Base-by-base conservation (phyloP, 805 yeast species). In the Yarrowia sp. region DNA sequence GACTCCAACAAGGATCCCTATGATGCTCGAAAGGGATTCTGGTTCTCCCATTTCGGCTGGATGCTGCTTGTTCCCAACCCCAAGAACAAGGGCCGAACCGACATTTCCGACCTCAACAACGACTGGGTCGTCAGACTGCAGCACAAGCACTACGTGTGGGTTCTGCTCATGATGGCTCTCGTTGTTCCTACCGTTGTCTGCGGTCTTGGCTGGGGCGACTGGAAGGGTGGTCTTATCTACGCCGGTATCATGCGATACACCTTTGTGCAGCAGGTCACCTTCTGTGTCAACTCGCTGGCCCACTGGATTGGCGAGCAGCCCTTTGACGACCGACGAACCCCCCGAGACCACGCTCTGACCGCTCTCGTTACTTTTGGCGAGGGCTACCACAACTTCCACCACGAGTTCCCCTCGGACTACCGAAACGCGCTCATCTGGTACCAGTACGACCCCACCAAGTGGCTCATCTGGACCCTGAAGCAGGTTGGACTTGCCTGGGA, bases 1-100 rank as follows among this genome's bases (percentile, higher is more conserved):
- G 97, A 92, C 72, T 88, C 96, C 0, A 96, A 90, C 67, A 82
- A 83, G 70, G 98, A 92, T 75, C 98, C 98, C 0, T 91, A 90
- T 76, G 86, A 86, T 71, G 87, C 89, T 40, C 83, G 92, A 72
- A 82, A 89, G 66, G 97, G 98, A 0, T 81, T 91, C 70, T 76
- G 83, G 71, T 92, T 85, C 83, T 85, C 93, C 35, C 97, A 92
- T 76, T 79, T 91, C 77, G 98, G 97, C 3, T 92, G 97, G 96
- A 82, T 89, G 77, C 72, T 91, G 35, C 79, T 87, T 66, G 82
- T 81, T 69, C 92, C 90, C 68, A 85, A 84, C 74, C 82, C 86
- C 19, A 83, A 83, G 78, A 76, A 83, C 78, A 77, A 89, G 81
- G 77, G 84, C 73, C 79, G 92, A 71, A 84, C 86, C 59, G 88